phyloP scores from a whole-genome alignment of 2,329 filamentous ascomycete species.

The Cercospora janseana region DNA sequence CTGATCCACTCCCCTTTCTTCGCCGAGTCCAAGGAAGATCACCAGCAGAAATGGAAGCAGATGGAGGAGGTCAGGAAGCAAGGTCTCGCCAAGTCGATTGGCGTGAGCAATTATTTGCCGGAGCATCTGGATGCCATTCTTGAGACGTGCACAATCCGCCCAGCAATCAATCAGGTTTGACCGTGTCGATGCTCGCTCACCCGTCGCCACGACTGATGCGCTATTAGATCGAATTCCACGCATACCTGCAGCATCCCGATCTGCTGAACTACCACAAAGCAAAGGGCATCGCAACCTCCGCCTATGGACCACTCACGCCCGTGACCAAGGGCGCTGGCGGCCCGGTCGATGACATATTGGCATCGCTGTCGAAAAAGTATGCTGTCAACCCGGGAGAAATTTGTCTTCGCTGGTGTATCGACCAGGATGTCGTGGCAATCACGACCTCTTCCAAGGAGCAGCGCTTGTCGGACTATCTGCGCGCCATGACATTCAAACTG shows the following conservation, averaged over 20 bases:
- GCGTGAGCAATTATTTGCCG: constrained; percentile 61
- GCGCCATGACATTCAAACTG: constrained; percentile 56
- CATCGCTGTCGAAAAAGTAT: constrained; percentile 59
- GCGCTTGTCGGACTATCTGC: constrained; percentile 57
- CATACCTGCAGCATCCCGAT: constrained; percentile 62
- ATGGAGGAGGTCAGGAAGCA: constrained; percentile 59
- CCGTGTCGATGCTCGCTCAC: background rate
- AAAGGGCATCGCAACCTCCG: constrained; percentile 50
- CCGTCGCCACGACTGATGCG: background rate
- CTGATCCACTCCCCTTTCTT: constrained; percentile 63
- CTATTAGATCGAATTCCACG: constrained; percentile 61
- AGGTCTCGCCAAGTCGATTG: constrained; percentile 60
- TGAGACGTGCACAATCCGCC: constrained; percentile 54
- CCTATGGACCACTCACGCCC: constrained; percentile 51
- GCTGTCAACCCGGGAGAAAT: constrained; percentile 58
- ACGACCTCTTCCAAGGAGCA: constrained; percentile 62
- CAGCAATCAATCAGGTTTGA: constrained; percentile 59
- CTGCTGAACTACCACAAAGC: constrained; percentile 55
- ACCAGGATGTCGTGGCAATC: constrained; percentile 58
- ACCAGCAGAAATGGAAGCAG: constrained; percentile 58
- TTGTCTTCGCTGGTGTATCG: constrained; percentile 59
- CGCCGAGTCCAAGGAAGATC: constrained; percentile 51
- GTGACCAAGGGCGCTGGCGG: constrained; percentile 56
- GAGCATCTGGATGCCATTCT: constrained; percentile 55
- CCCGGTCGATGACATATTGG: constrained; percentile 54